A percentile compares a stretch with the other conserved stretches of the same genome.
Conservation (phyloP, 768 basidiomycete species). For the Lactifluus pinguis region DNA sequence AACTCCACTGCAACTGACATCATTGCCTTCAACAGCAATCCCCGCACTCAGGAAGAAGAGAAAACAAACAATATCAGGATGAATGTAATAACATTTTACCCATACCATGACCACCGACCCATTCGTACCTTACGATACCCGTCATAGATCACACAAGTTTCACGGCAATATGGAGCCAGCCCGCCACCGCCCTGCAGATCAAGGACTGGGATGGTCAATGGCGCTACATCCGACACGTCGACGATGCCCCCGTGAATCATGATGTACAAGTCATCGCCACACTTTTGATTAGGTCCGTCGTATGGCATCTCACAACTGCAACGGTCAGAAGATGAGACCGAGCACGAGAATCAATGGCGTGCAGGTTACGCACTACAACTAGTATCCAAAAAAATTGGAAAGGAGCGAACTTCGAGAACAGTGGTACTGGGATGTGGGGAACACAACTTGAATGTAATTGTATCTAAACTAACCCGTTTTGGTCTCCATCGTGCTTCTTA, state of each 20-base stretch:
- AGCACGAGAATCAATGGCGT: conserved; percentile 29
- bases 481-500: conserved; percentile 16
- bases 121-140: neutral
- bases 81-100: conserved; percentile 25
- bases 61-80: conserved; percentile 29
- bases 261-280: no score
- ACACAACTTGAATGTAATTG: neutral
- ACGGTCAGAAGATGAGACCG: conserved; percentile 23
- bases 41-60: conserved; percentile 28
- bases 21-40: conserved; percentile 23
- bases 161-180: conserved; percentile 29
- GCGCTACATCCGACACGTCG: conserved; percentile 14
- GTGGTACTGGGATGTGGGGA: no score
- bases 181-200: conserved; percentile 30
- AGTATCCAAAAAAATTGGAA: neutral
- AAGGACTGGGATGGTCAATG: conserved; percentile 29
- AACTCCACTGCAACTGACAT: conserved; percentile 18
- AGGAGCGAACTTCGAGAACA: neutral
- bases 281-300: conserved; percentile 15
- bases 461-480: neutral
- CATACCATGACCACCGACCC: no score
- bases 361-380: conserved; percentile 29
- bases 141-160: conserved; percentile 27
- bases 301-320: conserved; percentile 28
- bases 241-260: no score